phyloP scores from a whole-genome alignment of 2,329 filamentous ascomycete genomes.

The Aspergillus tubingensis region DNA sequence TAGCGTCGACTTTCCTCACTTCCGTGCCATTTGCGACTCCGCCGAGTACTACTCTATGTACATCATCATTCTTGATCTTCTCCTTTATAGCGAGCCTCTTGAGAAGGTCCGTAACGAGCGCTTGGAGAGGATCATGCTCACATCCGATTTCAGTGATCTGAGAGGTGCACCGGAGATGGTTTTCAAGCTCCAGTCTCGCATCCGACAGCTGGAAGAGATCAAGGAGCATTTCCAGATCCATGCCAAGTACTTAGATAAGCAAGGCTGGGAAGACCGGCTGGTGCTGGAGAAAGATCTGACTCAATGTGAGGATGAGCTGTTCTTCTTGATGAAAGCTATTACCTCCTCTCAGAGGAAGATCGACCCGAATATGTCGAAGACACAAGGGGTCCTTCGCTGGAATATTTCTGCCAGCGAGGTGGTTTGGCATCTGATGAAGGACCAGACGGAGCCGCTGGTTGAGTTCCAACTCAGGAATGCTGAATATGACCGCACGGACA shows the following conservation, averaged over 20 bases:
- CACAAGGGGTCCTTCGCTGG: constrained; percentile 82
- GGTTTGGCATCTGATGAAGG: constrained; percentile 93
- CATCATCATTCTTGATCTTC: constrained; percentile 91
- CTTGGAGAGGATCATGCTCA: constrained; percentile 97
- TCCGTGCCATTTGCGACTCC: constrained; percentile 94
- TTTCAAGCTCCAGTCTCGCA: constrained; percentile 83
- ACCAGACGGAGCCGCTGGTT: constrained; percentile 81
- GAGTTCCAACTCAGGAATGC: constrained; percentile 92
- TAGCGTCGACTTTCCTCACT: constrained; percentile 93
- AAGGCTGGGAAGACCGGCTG: constrained; percentile 88
- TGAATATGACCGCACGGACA: constrained; percentile 92
- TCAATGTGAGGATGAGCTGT: constrained; percentile 91
- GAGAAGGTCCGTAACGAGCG: constrained; percentile 97
- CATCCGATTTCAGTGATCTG: constrained; percentile 96
- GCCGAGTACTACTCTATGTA: constrained; percentile 97
- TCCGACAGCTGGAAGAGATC: constrained; percentile 92
- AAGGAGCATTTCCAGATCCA: constrained; percentile 95
- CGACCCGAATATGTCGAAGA: constrained; percentile 65
- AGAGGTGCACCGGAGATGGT: constrained; percentile 93
- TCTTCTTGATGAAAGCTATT: constrained; percentile 99
- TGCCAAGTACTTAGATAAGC: constrained; percentile 78
- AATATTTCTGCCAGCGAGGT: constrained; percentile 93
- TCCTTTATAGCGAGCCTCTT: constrained; percentile 93
- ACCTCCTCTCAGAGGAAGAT: constrained; percentile 90
- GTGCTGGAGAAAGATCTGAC: constrained; percentile 86